Conservation (phyloP, 2,329 filamentous ascomycete genomes). For the Grosmannia huntii region DNA sequence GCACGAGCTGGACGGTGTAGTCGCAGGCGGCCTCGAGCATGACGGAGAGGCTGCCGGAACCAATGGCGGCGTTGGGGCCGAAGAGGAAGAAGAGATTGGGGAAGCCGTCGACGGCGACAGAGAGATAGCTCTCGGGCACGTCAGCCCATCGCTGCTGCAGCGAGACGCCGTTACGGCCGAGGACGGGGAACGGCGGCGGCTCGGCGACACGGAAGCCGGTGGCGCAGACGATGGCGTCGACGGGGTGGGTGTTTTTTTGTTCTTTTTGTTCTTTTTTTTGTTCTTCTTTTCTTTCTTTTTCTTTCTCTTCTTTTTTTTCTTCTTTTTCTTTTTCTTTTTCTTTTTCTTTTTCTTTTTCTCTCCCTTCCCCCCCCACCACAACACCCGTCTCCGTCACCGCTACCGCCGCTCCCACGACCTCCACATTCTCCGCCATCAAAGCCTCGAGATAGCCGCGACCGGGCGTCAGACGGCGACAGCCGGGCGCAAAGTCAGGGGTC, state of each 20-base stretch:
- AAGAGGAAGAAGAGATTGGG: conserved; percentile 19
- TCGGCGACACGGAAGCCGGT: conserved; percentile 17
- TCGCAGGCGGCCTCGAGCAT: conserved; percentile 36
- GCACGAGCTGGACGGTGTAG: conserved; percentile 31
- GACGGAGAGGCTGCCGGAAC: conserved; percentile 31
- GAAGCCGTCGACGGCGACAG: conserved; percentile 10
- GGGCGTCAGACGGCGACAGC: conserved; percentile 32
- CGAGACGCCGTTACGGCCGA: conserved; percentile 10
- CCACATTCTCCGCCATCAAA: conserved; percentile 26
- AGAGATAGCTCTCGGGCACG: conserved; percentile 29
- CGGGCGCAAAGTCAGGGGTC: conserved; percentile 28
- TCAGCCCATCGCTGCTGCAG: conserved; percentile 25
- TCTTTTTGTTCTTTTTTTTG: too few relatives aligned
- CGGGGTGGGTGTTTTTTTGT: conserved; percentile 8
- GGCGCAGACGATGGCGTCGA: conserved; percentile 21
- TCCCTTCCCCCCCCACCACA: conserved; percentile 12
- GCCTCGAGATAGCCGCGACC: conserved; percentile 34
- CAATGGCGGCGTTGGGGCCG: conserved; percentile 35
- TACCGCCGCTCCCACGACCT: conserved; percentile 22
- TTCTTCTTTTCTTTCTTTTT: too few relatives aligned
- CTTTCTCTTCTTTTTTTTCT: too few relatives aligned
- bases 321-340: too few relatives aligned
- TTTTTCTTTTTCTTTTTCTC: too few relatives aligned
- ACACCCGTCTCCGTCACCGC: conserved; percentile 24
- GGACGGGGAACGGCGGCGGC: conserved; percentile 9